These are phyloP conservation scores for Hamamelis virginiana DNA, from an alignment of 164 flowering plant genomes.

Conservation along the genomic window DNA sequence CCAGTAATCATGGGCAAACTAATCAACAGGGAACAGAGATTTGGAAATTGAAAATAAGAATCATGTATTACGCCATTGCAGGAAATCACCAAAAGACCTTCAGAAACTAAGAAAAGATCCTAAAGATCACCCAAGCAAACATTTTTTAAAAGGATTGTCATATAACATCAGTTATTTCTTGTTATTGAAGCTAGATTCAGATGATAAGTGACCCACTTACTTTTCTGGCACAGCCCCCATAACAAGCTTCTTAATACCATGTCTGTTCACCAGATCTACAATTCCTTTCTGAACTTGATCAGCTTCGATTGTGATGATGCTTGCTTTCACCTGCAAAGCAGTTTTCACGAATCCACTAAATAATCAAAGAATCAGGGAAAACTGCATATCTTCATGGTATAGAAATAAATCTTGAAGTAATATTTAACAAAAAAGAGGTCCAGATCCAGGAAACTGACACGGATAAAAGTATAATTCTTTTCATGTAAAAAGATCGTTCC, in stretches of 20 bases:
- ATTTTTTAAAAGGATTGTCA: no score
- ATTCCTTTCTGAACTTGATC: slow-evolving; percentile 64
- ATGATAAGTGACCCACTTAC: slow-evolving; percentile 39
- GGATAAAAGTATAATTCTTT: no score
- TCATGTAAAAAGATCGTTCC: no score
- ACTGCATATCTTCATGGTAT: not conserved
- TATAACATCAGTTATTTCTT: no score
- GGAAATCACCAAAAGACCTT: not conserved
- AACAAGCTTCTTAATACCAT: slow-evolving; percentile 69
- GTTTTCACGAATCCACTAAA: slow-evolving; percentile 5
- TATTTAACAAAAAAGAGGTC: not conserved
- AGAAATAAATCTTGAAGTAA: not conserved
- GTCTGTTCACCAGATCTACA: slow-evolving; percentile 50
- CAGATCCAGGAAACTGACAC: no score
- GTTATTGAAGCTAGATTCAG: not conserved
- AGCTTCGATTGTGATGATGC: slow-evolving; percentile 46
- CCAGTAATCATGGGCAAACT: no score
- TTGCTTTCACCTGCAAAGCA: slow-evolving; percentile 59
- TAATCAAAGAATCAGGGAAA: not conserved
- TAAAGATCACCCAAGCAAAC: not conserved
- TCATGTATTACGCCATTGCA: not conserved
- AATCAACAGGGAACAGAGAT: no score
- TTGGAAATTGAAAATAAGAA: no score
- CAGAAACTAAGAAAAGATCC: not conserved
- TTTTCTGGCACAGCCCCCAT: slow-evolving; percentile 60